A percentile compares a stretch with the other conserved stretches of the same genome.
phyloP scores from a whole-genome alignment of 179 eudicot genomes.

The Patellifolia procumbens region DNA sequence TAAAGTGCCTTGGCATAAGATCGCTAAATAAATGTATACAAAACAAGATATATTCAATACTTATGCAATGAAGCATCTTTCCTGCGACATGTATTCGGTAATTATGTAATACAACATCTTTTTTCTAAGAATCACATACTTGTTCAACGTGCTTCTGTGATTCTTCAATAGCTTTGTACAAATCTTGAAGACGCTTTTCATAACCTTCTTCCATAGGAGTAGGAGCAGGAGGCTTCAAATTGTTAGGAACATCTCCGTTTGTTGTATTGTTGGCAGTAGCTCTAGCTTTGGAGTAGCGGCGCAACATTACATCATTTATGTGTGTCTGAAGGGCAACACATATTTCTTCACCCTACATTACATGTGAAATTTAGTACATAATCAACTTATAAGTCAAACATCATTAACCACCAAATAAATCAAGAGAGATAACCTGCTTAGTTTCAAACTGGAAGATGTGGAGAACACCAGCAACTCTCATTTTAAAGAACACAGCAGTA shows the following conservation, averaged over 20 bases:
- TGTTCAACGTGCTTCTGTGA: constrained; percentile 66
- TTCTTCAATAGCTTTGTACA: constrained; percentile 82
- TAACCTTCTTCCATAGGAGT: constrained; percentile 43
- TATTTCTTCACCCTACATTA: constrained; percentile 87
- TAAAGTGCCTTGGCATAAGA: too few relatives aligned
- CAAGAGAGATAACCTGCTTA: constrained; percentile 64
- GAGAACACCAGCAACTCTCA: constrained; percentile 99
- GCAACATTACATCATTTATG: constrained; percentile 97
- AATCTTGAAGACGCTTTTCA: constrained; percentile 78
- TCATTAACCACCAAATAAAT: background rate
- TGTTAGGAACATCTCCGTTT: constrained; percentile 59
- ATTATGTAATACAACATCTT: too few relatives aligned
- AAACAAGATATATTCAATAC: too few relatives aligned
- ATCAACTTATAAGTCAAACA: background rate
- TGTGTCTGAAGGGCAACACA: constrained; percentile 99
- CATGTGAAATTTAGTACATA: constrained; percentile 16
- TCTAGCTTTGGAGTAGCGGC: constrained; percentile 95
- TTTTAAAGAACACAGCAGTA: constrained; percentile 94
- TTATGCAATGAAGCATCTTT: too few relatives aligned
- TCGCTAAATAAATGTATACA: too few relatives aligned
- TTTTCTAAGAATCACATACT: constrained; percentile 41
- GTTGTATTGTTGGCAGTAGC: constrained; percentile 58
- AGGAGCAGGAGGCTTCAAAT: constrained; percentile 50
- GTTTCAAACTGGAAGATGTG: constrained; percentile 99
- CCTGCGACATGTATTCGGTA: too few relatives aligned